Evolutionary conservation across 75 land plant genomes (phyloP), one percentile per base, ranked within the genome.

Genomic region (Picea glauca): DNA sequence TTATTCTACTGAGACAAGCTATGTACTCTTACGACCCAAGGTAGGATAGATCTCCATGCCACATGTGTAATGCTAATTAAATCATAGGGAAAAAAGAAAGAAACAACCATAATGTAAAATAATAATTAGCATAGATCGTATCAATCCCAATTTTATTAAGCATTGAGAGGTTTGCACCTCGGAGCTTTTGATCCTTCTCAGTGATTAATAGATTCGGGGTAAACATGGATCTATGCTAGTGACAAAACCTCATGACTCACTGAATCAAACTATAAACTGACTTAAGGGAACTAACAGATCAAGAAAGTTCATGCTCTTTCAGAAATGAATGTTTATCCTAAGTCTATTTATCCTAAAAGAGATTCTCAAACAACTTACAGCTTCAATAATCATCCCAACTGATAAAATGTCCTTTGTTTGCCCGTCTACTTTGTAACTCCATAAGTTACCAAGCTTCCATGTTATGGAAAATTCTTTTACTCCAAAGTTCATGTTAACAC

Each of bases 361-460:
- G 77, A 78, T 2, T 30, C 77, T 6, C n/a, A 59, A 43, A 1
- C 15, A 35, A 77, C 86, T 79, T 23, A 85, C 87, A 74, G 77
- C 82, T 74, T 83, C 88, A 21, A 60, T 72, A 40, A 77, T 64
- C 6, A 83, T 40, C 33, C 80, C 83, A 50, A 83, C 77, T 61
- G 85, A 80, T 60, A 43, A 75, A 32, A 86, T 86, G 65, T 86
- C 86, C 20, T 75, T 63, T 31, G 77, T 72, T 56, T 76, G 21
- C 21, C 88, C 88, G 13, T 77, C 79, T 26, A 86, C 83, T 77
- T 57, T 35, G 33, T 80, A 56, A 32, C 74, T 83, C 82, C 87
- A 86, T 38, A 86, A 31, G 46, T 76, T 77, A 21, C 82, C 79
- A 23, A 83, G 73, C 30, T 68, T 77, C 82, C 82, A 86, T 64